Evolutionary conservation across 2,329 filamentous ascomycete genomes (phyloP).

Genomic region (Xylariaceae sp.): DNA sequence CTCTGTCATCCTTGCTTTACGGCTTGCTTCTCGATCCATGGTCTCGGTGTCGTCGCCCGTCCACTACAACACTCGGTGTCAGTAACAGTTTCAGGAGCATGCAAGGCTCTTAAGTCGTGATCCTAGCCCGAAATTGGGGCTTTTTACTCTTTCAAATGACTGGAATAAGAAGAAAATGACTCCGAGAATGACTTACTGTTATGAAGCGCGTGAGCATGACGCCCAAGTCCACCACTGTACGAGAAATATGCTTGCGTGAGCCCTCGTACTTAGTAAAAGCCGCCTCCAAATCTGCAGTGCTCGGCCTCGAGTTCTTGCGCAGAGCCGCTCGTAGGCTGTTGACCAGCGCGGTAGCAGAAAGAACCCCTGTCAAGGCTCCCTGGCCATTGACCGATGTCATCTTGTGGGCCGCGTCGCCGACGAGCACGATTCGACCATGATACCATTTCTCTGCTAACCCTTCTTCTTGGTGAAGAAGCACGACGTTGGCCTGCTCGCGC

Average conservation of each 20-base stretch:
- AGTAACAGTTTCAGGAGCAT: too few species aligned
- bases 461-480: constrained; percentile 29
- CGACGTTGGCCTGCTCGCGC: constrained; percentile 3
- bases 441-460: constrained; percentile 32
- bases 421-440: constrained; percentile 42
- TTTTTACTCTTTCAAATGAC: too few species aligned
- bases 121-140: too few species aligned
- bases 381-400: constrained; percentile 30
- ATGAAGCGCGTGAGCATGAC: not conserved
- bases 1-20: not conserved
- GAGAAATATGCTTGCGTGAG: not conserved
- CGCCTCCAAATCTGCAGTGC: constrained; percentile 21
- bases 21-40: constrained; percentile 1
- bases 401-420: constrained; percentile 48
- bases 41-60: not conserved
- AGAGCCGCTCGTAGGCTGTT: constrained; percentile 28
- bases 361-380: constrained; percentile 23
- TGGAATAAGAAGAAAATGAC: too few species aligned
- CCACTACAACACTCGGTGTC: too few species aligned
- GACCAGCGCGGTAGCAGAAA: constrained; percentile 25
- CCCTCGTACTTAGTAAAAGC: constrained; percentile 30
- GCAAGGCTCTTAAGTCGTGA: too few species aligned
- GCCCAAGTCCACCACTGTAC: not conserved
- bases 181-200: too few species aligned
- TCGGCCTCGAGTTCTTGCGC: constrained; percentile 1